Conservation (phyloP, 176 grass and related monocot genomes). For the Oryza punctata region DNA sequence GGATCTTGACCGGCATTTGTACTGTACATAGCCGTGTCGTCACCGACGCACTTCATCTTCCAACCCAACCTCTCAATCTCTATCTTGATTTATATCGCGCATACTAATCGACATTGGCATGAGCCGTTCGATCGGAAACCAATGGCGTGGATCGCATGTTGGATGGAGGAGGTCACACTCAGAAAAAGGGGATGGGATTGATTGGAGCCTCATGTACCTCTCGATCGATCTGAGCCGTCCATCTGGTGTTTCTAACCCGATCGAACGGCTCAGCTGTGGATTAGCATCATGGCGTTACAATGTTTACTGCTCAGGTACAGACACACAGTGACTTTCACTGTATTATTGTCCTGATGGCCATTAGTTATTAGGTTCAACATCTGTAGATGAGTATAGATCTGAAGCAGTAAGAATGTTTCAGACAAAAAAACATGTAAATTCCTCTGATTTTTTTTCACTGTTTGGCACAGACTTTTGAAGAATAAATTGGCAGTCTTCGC, state of each 20-base stretch:
- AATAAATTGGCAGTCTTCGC: not conserved
- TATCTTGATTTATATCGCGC: not conserved
- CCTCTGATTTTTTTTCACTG: not conserved
- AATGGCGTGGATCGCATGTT: not conserved
- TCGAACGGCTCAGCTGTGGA: not conserved
- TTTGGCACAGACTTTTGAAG: not conserved
- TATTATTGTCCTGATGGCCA: not conserved
- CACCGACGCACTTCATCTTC: not conserved
- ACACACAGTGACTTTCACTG: not conserved
- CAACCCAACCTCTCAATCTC: not conserved
- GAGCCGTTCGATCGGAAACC: not conserved
- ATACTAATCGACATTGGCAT: not conserved
- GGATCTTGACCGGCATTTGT: not conserved
- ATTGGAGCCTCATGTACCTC: not conserved
- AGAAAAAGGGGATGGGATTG: too few species aligned
- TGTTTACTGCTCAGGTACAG: not conserved
- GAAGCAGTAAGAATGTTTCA: not conserved
- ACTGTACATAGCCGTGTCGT: not conserved
- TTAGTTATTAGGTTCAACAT: not conserved
- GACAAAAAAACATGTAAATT: not conserved
- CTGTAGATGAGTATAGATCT: too few species aligned
- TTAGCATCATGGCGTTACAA: not conserved
- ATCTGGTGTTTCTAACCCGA: not conserved
- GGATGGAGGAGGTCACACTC: not conserved
- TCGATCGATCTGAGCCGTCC: too few species aligned